Conservation (phyloP, 495 filamentous ascomycete genomes). For the Talaromyces nanjingensis region DNA sequence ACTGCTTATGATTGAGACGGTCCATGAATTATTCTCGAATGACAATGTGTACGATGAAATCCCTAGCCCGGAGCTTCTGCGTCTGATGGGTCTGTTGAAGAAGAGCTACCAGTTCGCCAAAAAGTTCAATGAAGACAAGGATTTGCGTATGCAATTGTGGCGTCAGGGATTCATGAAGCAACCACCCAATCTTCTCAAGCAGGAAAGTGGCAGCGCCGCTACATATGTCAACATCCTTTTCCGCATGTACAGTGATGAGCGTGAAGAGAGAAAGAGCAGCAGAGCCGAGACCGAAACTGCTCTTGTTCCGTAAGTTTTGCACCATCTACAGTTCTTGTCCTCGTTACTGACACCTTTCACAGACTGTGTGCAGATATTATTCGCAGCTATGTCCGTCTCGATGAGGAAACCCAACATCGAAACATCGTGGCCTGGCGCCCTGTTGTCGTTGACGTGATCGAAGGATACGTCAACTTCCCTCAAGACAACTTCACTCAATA, state of each 20-base stretch:
- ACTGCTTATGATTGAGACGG: slow-evolving; percentile 97
- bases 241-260: slow-evolving; percentile 91
- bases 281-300: slow-evolving; percentile 79
- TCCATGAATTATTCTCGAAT: slow-evolving; percentile 96
- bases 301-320: slow-evolving; percentile 67
- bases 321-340: slow-evolving; percentile 1
- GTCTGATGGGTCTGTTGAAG: slow-evolving; percentile 88
- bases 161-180: slow-evolving; percentile 99
- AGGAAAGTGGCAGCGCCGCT: slow-evolving; percentile 85
- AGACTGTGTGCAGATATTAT: slow-evolving; percentile 89
- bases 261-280: slow-evolving; percentile 70
- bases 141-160: slow-evolving; percentile 89
- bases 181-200: slow-evolving; percentile 96
- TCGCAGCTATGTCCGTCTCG: slow-evolving; percentile 68
- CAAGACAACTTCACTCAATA: slow-evolving; percentile 74
- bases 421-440: slow-evolving; percentile 96
- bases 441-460: slow-evolving; percentile 95
- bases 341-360: slow-evolving; percentile 9
- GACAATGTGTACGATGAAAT: slow-evolving; percentile 92
- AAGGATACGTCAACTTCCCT: slow-evolving; percentile 86
- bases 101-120: slow-evolving; percentile 94
- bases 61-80: slow-evolving; percentile 77
- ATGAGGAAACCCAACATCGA: slow-evolving; percentile 89
- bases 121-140: slow-evolving; percentile 95
- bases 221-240: slow-evolving; percentile 93